Evolutionary conservation across 148 eudicot genomes (phyloP), one percentile per base, ranked within the genome.

Genomic region (Polygonum aviculare): DNA sequence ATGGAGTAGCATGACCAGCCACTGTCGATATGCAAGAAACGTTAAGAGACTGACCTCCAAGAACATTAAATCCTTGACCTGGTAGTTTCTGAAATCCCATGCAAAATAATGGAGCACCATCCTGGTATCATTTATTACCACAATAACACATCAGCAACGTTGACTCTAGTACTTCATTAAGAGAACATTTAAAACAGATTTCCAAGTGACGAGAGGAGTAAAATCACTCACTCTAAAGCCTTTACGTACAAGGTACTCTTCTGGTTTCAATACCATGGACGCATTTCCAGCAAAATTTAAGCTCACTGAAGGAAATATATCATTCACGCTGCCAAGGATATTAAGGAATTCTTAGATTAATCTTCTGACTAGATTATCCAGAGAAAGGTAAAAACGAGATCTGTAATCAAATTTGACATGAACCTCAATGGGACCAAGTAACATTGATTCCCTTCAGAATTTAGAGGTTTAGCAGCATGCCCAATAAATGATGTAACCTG

Each of bases 21-120:
- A 21, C 11, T 59, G 8, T 51, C 16, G 57, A 14, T 51, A 63
- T 63, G 18, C 40, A 33, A 12, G 15, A 31, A 12, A 63, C 38
- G 40, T 4, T 11, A 35, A 35, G 14, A 40, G 70, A 63, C 41
- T 63, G 40, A 63, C 70, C 70, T 63, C 70, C 70, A 35, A 63
- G 70, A 63, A 63, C 70, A 63, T 63, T 63, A 63, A 63, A 63
- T 63, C 70, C 70, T 63, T 63, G 70, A 63, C 70, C 70, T 63
- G 70, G 70, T 63, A 63, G n/a, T 63, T 63, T 63, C 70, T 63
- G 70, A 63, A 63, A 63, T 12, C 70, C 70, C 70, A 63, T 63
- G 70, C 70, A 63, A 40, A 40, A 63, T n/a, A 63, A 33, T 35
- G 70, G 18, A 31, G 16, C 40, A 31, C 40, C 70, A 33, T 63